Percentiles rank a stretch among this genome's conserved stretches.
Evolutionary conservation across 208 protist genomes (phyloP).

Genomic region (Crithidia acanthocephali): DNA sequence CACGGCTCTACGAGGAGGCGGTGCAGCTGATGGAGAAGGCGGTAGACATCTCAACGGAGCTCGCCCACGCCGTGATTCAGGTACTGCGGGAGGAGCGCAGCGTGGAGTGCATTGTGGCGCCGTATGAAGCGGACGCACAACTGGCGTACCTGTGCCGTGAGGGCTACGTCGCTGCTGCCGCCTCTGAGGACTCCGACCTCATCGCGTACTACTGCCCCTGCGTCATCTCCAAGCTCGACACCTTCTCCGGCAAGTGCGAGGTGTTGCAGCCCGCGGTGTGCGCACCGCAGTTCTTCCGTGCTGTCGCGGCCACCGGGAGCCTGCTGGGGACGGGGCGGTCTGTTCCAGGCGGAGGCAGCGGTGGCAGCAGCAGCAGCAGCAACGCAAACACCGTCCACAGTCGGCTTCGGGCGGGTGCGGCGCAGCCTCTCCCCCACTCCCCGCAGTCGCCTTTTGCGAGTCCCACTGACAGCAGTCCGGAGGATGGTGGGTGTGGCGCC

Average conservation of each 20-base stretch:
- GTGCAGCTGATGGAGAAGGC: slow-evolving; percentile 59
- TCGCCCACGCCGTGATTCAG: slow-evolving; percentile 80
- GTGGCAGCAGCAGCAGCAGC: background rate
- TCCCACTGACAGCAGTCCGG: background rate
- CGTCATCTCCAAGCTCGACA: slow-evolving; percentile 81
- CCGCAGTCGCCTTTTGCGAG: background rate
- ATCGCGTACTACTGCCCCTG: slow-evolving; percentile 95
- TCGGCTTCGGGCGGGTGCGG: slow-evolving; percentile 17
- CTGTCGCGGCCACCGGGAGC: slow-evolving; percentile 16
- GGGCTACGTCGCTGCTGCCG: slow-evolving; percentile 91
- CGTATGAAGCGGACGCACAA: slow-evolving; percentile 99
- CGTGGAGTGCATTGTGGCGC: slow-evolving; percentile 96
- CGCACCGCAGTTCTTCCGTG: slow-evolving; percentile 46
- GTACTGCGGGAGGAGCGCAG: slow-evolving; percentile 61
- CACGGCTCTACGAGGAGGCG: slow-evolving; percentile 42
- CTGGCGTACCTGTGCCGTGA: slow-evolving; percentile 94
- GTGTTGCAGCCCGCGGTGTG: slow-evolving; percentile 46
- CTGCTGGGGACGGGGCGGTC: background rate
- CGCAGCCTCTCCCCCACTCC: slow-evolving; percentile 8
- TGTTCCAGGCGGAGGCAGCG: background rate
- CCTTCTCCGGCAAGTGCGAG: slow-evolving; percentile 47
- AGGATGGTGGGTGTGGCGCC: background rate
- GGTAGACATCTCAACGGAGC: slow-evolving; percentile 78
- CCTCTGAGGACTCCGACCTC: slow-evolving; percentile 99
- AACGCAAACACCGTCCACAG: slow-evolving; percentile 2